Conservation (phyloP, 352 stramenopile genomes). For the Phytopythium mirpurense region DNA sequence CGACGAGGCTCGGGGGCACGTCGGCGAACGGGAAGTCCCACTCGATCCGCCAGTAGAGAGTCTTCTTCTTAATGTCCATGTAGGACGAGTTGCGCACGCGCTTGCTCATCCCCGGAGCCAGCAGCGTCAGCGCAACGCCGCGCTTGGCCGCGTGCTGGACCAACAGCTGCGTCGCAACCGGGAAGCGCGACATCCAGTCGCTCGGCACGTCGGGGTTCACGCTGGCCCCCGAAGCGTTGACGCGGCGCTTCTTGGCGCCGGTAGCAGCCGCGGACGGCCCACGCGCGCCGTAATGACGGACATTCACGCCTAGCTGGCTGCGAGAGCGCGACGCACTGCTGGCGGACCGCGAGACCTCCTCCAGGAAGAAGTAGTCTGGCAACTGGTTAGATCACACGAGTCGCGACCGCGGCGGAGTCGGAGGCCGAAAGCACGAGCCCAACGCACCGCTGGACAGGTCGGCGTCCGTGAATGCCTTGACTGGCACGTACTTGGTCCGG, state of each 20-base stretch:
- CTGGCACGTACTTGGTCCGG: constrained; percentile 69
- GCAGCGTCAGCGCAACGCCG: constrained; percentile 58
- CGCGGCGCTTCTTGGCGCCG: constrained; percentile 21
- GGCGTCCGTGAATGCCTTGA: constrained; percentile 72
- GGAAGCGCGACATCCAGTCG: constrained; percentile 76
- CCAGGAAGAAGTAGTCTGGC: constrained; percentile 72
- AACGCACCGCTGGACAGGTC: constrained; percentile 65
- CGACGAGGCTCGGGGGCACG: constrained; percentile 34
- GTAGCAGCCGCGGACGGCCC: constrained; percentile 11
- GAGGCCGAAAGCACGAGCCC: background rate
- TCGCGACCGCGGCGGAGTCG: background rate
- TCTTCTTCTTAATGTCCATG: constrained; percentile 58
- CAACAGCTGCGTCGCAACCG: constrained; percentile 59
- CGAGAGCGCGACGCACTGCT: constrained; percentile 40
- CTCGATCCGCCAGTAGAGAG: constrained; percentile 75
- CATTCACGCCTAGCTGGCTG: constrained; percentile 33
- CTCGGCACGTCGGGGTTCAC: constrained; percentile 58
- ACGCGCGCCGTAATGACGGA: constrained; percentile 22
- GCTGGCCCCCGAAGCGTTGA: constrained; percentile 2
- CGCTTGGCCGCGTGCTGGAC: constrained; percentile 64
- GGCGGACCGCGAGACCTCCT: constrained; percentile 58
- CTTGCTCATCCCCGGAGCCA: constrained; percentile 82
- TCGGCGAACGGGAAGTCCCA: constrained; percentile 61
- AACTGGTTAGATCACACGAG: background rate
- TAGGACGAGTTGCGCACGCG: constrained; percentile 68